Base-by-base conservation (phyloP, 208 protist species). In the Pavlovales sp. region DNA sequence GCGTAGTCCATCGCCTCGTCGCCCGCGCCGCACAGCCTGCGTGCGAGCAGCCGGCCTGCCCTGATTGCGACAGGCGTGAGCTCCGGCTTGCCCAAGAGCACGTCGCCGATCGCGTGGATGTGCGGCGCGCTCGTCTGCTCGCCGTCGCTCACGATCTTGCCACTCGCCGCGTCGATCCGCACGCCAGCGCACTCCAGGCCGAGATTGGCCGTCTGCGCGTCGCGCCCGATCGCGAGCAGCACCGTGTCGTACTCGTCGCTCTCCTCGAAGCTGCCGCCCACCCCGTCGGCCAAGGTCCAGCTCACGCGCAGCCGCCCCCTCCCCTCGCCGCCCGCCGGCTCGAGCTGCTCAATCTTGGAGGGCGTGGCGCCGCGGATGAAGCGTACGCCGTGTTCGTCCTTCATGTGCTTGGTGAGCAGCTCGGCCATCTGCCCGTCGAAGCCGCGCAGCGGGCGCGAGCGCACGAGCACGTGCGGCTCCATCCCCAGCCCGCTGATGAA, bases 1-100 rank as follows among this genome's bases (percentile, higher is more conserved):
- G 1, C n/a, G 32, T 41, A 36, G 20, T 81, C 77, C 22, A 81
- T n/a, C 7, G 4, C 28, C 77, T 81, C 38, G 7, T 20, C 36
- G 39, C 18, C 20, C n/a, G 11, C 77, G 77, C 77, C 77, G 77
- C 28, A 42, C 38, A 81, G 77, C 77, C 77, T 10, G 28, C 77
- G 77, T 18, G 77, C 77, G 28, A 81, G 77, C 39, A 42, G 77
- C 77, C 28, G 1, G 39, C 77, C 76, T 20, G 57, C 80, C 89
- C 94, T 89, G 88, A 97, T 97, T 0, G 96, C 96, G 7, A 97
- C 96, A 0, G 96, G 96, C 26, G 96, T 97, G 46, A 96, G 93
- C 90, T 96, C 94, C 42, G 89, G 92, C 41, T 47, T 32, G 32
- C 57, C 86, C 30, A 78, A 11, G 11, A 87, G 41, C 37, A 36